Base-by-base conservation (phyloP, 495 filamentous ascomycete species). In the Hypomontagnella monticulosa region DNA sequence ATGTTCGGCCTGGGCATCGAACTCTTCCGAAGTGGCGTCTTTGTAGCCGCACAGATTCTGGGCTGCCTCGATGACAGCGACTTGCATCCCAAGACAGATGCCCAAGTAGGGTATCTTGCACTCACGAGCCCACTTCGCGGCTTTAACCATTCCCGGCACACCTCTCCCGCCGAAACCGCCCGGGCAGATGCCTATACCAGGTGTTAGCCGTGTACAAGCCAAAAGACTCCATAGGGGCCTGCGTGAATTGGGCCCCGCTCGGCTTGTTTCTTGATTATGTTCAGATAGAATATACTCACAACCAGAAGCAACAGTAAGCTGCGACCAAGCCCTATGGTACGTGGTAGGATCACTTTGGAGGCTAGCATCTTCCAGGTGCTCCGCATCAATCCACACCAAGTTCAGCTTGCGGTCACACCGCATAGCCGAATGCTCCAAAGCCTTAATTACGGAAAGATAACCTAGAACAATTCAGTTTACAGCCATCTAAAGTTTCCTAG, bases 81-180 rank as follows among this genome's bases (percentile, higher is more conserved):
- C 80, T 75, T 99, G 95, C 88, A 99, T 91, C 36, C 95, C 95
- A 12, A 99, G 85, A 75, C 95, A 99, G 56, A 99, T 90, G 52
- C 95, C 94, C 6, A 98, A 84, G 78, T 89, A 97, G 18, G 94
- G 94, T 3, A 82, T 84, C 38, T 89, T 88, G 61, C 92, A 88
- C 44, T 89, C 87, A 34, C 95, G 89, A 7, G 94, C 93, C 89
- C 90, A 97, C 42, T 87, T 87, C 30, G 89, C 88, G 1, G 89
- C 91, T 52, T 84, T 78, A 62, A 97, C 89, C 93, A 97, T 99
- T 48, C 95, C 95, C 61, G 90, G 86, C 0, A 87, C 91, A 38
- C 91, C 95, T 57, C 95, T 83, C 38, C 80, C 71, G 10, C 93
- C 95, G 71, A 98, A 99, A 2, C 94, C 95, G 16, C 94, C 95